These are phyloP conservation scores for Cercospora sesami DNA, from an alignment of 2,329 filamentous ascomycete species.

Conservation along the genomic window DNA sequence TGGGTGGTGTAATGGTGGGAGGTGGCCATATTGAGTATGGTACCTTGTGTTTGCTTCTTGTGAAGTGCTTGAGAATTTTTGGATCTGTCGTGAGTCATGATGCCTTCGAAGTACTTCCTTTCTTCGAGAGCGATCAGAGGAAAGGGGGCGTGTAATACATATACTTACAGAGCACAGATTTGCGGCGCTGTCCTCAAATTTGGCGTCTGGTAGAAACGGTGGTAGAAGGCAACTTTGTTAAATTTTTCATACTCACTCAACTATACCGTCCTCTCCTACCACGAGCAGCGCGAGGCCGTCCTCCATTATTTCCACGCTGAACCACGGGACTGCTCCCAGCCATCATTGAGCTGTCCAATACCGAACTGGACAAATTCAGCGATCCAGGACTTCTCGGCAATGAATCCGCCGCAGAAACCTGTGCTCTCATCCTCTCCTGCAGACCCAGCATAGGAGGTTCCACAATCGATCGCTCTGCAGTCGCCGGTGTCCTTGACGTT, in stretches of 20 bases:
- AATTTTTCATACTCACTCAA: background rate
- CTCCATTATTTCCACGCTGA: conserved; percentile 28
- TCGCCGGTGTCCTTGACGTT: conserved; percentile 16
- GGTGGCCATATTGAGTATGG: background rate
- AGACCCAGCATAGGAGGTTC: conserved; percentile 23
- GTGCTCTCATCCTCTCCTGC: conserved; percentile 36
- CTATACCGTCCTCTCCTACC: conserved; percentile 16
- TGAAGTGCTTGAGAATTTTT: background rate
- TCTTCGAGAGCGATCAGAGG: background rate
- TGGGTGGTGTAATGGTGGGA: background rate
- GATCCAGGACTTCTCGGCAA: conserved; percentile 38
- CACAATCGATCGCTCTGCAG: conserved; percentile 13
- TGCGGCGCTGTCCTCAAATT: background rate
- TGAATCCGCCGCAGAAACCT: conserved; percentile 33
- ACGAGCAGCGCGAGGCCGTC: conserved; percentile 7
- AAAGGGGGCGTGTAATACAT: background rate
- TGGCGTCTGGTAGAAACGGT: background rate
- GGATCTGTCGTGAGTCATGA: background rate
- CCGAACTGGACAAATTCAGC: conserved; percentile 38
- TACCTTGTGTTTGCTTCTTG: background rate
- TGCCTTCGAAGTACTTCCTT: background rate
- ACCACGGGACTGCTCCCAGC: conserved; percentile 40
- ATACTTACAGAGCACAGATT: background rate
- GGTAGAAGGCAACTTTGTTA: background rate
- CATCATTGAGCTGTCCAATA: conserved; percentile 39